Conservation (phyloP, 805 yeast genomes). For the Saccharomycopsis oosterbeekiorum region DNA sequence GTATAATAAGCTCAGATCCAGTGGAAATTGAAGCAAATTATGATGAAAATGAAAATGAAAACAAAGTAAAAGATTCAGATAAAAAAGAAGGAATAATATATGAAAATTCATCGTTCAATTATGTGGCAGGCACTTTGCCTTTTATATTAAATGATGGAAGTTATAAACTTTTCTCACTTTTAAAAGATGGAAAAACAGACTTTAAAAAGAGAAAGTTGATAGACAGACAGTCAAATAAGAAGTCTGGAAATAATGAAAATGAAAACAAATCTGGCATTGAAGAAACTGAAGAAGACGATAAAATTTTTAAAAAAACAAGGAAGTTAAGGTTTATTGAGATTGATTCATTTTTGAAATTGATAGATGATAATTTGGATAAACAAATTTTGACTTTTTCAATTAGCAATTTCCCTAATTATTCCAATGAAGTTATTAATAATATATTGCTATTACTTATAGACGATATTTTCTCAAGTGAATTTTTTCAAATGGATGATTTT, state of each 20-base stretch:
- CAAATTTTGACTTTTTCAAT: conserved; percentile 12
- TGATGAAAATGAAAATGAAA: neutral
- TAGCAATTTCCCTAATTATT: conserved; percentile 10
- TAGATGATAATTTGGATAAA: conserved; percentile 1
- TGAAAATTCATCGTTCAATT: neutral
- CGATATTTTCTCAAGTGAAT: neutral
- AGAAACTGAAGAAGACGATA: neutral
- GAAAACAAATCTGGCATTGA: neutral
- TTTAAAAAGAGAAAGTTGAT: conserved; percentile 9
- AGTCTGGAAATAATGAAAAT: neutral
- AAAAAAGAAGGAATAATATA: neutral
- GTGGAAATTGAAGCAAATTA: neutral
- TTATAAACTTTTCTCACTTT: neutral
- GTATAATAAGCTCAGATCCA: neutral
- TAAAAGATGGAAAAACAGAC: conserved; percentile 2
- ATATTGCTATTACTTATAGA: neutral
- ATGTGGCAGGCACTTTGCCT: conserved; percentile 12
- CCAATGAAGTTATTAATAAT: neutral
- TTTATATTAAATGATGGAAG: conserved; percentile 1
- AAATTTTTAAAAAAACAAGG: neutral
- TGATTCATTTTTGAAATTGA: neutral
- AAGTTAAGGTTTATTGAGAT: conserved; percentile 5
- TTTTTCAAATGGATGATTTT: neutral
- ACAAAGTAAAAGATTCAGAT: neutral
- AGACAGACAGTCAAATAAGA: neutral